Percentiles rank a stretch among this genome's conserved stretches.
These are phyloP conservation scores for Cercospora brassicicola DNA, from an alignment of 2,329 filamentous ascomycete species.

Conservation along the genomic window DNA sequence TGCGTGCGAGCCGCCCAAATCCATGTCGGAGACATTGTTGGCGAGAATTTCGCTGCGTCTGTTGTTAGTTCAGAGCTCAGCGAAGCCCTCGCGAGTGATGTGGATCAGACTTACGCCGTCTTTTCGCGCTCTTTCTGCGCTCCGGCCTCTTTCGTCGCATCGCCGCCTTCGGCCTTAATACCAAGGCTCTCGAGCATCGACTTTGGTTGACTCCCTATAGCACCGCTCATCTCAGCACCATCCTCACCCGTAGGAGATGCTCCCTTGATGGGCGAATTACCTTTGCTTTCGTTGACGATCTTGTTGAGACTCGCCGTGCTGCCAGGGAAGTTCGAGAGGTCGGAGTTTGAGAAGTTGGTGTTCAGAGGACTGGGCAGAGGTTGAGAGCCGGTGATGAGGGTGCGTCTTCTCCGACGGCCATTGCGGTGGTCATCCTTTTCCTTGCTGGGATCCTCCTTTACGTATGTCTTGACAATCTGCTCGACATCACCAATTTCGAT, in stretches of 20 bases:
- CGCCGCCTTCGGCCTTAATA: constrained; percentile 43
- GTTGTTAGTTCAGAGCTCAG: constrained; percentile 32
- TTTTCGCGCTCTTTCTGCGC: constrained; percentile 82
- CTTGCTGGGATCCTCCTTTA: constrained; percentile 71
- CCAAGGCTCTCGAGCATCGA: constrained; percentile 62
- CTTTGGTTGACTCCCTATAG: constrained; percentile 49
- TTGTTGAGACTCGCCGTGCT: constrained; percentile 75
- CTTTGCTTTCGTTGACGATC: constrained; percentile 75
- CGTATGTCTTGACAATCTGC: constrained; percentile 94
- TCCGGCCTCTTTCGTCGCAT: constrained; percentile 40
- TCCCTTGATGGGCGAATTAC: constrained; percentile 42
- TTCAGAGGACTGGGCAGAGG: constrained; percentile 93
- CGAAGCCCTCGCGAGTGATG: constrained; percentile 17
- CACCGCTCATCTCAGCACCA: constrained; percentile 56
- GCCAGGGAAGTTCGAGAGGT: constrained; percentile 62
- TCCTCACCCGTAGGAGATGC: constrained; percentile 45
- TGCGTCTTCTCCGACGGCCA: constrained; percentile 82
- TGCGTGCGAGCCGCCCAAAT: constrained; percentile 71
- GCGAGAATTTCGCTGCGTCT: constrained; percentile 69
- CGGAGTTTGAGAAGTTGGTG: constrained; percentile 79
- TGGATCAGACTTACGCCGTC: constrained; percentile 71
- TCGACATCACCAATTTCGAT: constrained; percentile 99
- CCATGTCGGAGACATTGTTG: constrained; percentile 91
- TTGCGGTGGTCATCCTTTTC: constrained; percentile 85
- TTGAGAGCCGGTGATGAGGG: constrained; percentile 94